These are phyloP conservation scores for Medakamo hakoo DNA, from an alignment of 139 green algal genomes.

Conservation along the genomic window DNA sequence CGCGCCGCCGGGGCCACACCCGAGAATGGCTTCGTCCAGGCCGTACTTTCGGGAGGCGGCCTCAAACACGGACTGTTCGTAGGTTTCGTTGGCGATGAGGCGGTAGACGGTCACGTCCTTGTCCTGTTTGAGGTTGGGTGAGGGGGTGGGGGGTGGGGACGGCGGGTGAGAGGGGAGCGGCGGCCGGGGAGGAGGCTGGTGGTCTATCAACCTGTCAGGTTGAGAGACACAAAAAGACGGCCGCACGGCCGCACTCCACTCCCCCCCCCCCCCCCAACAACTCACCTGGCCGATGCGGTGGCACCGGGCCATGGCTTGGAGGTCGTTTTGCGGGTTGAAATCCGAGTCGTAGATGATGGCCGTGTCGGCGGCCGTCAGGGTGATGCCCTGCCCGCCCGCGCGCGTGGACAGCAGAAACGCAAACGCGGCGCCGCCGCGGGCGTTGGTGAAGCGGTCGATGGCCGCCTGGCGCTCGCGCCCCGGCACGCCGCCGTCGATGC, in stretches of 20 bases:
- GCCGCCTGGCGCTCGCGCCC: slow-evolving; percentile 51
- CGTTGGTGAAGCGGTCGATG: slow-evolving; percentile 69
- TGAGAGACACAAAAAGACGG: too few species aligned
- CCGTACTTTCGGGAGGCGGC: slow-evolving; percentile 50
- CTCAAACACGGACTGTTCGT: slow-evolving; percentile 74
- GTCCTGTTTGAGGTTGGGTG: slow-evolving; percentile 11
- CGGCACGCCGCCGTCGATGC: slow-evolving; percentile 58
- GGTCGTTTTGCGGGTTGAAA: slow-evolving; percentile 87
- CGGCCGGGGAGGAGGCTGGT: not conserved
- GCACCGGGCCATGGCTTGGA: slow-evolving; percentile 89
- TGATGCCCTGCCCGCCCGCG: slow-evolving; percentile 91
- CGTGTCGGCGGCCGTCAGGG: slow-evolving; percentile 83
- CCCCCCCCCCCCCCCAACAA: slow-evolving; percentile 27
- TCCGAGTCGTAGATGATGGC: slow-evolving; percentile 90
- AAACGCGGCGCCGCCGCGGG: slow-evolving; percentile 37
- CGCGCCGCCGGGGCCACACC: slow-evolving; percentile 10
- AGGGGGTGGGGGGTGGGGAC: not conserved
- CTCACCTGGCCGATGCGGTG: slow-evolving; percentile 83
- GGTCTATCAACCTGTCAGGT: too few species aligned
- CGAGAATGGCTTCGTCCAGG: slow-evolving; percentile 85
- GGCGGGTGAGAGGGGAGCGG: not conserved
- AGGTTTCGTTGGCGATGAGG: slow-evolving; percentile 70
- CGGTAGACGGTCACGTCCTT: slow-evolving; percentile 84
- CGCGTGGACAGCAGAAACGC: slow-evolving; percentile 84
- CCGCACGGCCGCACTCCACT: not conserved